Base-by-base conservation (phyloP, 2,329 filamentous ascomycete genomes). In the Alternaria alternata region DNA sequence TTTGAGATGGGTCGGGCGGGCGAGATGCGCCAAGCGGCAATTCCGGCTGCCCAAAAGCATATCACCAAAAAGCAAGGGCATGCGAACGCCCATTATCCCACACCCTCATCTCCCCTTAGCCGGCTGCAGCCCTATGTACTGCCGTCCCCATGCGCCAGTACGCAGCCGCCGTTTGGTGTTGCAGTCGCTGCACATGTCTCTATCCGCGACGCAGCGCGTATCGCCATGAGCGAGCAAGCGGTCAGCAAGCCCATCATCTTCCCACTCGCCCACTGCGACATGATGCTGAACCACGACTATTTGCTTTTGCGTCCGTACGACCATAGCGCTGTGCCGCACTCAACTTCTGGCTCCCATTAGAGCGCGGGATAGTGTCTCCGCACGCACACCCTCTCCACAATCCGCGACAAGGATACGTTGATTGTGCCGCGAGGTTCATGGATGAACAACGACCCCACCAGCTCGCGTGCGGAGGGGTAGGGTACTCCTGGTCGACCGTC, bases 91-190 rank as follows among this genome's bases (percentile, higher is more conserved):
- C 51, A 56, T 57, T 61, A 62, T 56, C 62, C 54, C 65, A 51
- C 62, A 61, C 53, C 53, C 57, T 60, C 57, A 47, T 62, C 57
- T 61, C 44, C 51, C 57, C 57, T 48, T 57, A 59, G 62, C 63
- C 56, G 57, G 26, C 61, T 71, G 68, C 68, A 71, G 70, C 68
- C 70, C 68, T 71, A 70, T 51, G 58, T 57, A 47, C 63, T 51
- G 59, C 63, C 52, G 60, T 38, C 54, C 54, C 44, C 28, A 53
- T 63, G 56, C 56, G 51, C 48, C 64, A 57, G 62, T 59, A 55
- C 42, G 65, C 53, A 54, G 56, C 52, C 48, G 54, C 61, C 55
- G 58, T 59, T 44, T 18, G 22, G 39, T 61, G 46, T 44, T 44
- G 54, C 59, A 41, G 30, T 42, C 51, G 46, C 57, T 58, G 64